Conservation (phyloP, 805 yeast species). For the Teunomyces kruisii region DNA sequence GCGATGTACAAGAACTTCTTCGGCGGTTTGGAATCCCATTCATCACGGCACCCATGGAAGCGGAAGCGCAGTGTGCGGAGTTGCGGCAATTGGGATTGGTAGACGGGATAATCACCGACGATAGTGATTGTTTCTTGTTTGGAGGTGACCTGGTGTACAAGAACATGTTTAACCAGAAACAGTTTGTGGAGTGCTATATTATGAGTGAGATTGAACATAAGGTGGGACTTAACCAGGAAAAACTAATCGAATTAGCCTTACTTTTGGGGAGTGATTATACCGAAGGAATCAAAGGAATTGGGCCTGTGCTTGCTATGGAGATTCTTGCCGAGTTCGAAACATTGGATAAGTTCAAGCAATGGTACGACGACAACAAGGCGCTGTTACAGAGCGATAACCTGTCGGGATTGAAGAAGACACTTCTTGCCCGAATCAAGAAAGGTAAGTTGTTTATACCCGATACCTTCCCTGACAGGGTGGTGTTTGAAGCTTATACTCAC, state of each 20-base stretch:
- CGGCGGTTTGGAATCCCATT: slow-evolving; percentile 91
- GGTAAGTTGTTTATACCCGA: slow-evolving; percentile 58
- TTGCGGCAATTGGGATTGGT: slow-evolving; percentile 66
- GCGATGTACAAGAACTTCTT: slow-evolving; percentile 86
- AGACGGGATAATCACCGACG: slow-evolving; percentile 96
- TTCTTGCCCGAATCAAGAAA: slow-evolving; percentile 53
- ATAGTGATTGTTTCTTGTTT: slow-evolving; percentile 92
- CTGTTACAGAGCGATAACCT: slow-evolving; percentile 40
- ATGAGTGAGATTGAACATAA: slow-evolving; percentile 56
- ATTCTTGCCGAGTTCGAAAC: slow-evolving; percentile 78
- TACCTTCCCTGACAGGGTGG: slow-evolving; percentile 67
- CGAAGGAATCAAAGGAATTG: slow-evolving; percentile 87
- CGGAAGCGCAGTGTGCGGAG: slow-evolving; percentile 97
- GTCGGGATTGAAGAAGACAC: slow-evolving; percentile 52
- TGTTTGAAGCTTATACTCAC: slow-evolving; percentile 67
- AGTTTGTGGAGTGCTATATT: slow-evolving; percentile 84
- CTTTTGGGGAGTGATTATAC: slow-evolving; percentile 95
- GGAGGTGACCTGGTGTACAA: slow-evolving; percentile 85
- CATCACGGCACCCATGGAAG: slow-evolving; percentile 97
- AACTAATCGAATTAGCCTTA: slow-evolving; percentile 77
- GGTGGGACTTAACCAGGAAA: slow-evolving; percentile 61
- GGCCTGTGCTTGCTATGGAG: slow-evolving; percentile 92
- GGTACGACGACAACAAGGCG: slow-evolving; percentile 57
- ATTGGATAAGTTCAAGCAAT: slow-evolving; percentile 38
- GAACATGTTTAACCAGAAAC: slow-evolving; percentile 91